Evolutionary conservation across 805 yeast genomes (phyloP).

Genomic region (Yarrowia hollandica): DNA sequence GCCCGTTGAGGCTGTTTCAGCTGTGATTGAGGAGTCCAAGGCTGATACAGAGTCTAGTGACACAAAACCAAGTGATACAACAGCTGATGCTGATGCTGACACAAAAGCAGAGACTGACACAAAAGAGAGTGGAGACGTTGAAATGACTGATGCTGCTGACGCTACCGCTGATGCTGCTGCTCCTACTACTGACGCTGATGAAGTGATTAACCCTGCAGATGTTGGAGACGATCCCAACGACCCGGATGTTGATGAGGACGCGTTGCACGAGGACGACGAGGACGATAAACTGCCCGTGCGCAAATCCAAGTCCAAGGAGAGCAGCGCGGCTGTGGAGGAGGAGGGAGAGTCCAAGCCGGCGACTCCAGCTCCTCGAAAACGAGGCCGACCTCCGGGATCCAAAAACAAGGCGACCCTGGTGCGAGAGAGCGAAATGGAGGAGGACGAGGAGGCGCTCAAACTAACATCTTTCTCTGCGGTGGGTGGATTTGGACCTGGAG

Average conservation of each 20-base stretch:
- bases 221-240: conserved; percentile 34
- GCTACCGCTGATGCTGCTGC: background rate
- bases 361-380: conserved; percentile 35
- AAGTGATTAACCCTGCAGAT: conserved; percentile 22
- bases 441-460: conserved; percentile 32
- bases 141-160: background rate
- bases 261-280: conserved; percentile 36
- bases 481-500: conserved; percentile 32
- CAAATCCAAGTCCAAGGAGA: conserved; percentile 27
- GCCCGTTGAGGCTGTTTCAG: background rate
- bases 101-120: background rate
- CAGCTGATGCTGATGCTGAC: too few species aligned
- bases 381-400: conserved; percentile 43
- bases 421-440: conserved; percentile 32
- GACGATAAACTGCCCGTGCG: conserved; percentile 24
- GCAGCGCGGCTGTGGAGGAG: background rate
- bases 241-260: conserved; percentile 34
- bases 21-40: background rate
- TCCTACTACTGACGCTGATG: background rate
- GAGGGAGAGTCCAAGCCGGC: conserved; percentile 8
- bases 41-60: background rate
- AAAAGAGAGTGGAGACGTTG: background rate
- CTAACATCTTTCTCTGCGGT: conserved; percentile 32
- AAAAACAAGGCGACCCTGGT: conserved; percentile 36
- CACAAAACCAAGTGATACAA: background rate